A percentile compares a stretch with the other conserved stretches of the same genome.
phyloP scores from a whole-genome alignment of 106 monocot genomes.

The Dioscorea alata region DNA sequence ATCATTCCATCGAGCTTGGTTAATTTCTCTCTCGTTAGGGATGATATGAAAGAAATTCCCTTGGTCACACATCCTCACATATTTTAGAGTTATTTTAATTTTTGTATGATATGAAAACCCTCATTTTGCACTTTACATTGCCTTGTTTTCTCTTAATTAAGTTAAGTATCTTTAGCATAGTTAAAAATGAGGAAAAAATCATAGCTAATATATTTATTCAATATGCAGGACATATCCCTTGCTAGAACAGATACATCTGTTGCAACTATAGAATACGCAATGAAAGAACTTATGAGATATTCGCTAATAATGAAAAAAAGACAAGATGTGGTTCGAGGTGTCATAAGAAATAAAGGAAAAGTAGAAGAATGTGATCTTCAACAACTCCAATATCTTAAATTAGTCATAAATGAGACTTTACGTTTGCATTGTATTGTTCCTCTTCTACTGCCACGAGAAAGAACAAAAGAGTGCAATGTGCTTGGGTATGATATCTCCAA shows the following conservation, averaged over 20 bases:
- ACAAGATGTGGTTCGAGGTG: constrained; percentile 13
- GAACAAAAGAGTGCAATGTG: constrained; percentile 1
- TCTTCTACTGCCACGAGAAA: constrained; percentile 20
- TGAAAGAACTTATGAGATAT: constrained; percentile 30
- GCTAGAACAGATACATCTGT: constrained; percentile 24
- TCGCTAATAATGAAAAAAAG: constrained; percentile 15
- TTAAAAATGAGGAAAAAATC: background rate
- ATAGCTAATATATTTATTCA: background rate
- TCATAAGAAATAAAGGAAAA: constrained; percentile 4
- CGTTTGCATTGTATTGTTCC: constrained; percentile 27
- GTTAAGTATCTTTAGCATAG: background rate
- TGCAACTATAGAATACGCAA: constrained; percentile 19
- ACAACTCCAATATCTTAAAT: no score
- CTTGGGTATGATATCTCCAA: constrained; percentile 21
- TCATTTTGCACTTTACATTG: no score
- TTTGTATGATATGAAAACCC: no score
- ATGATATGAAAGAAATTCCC: no score
- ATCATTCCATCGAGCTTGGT: no score
- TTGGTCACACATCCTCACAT: no score
- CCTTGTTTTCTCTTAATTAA: no score
- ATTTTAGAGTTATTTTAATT: no score
- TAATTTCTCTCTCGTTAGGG: no score
- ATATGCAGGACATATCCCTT: constrained; percentile 18
- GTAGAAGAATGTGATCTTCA: constrained; percentile 15
- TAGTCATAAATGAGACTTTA: constrained; percentile 26